Base-by-base conservation (phyloP, 352 stramenopile species). In the Phytopythium montanum region DNA sequence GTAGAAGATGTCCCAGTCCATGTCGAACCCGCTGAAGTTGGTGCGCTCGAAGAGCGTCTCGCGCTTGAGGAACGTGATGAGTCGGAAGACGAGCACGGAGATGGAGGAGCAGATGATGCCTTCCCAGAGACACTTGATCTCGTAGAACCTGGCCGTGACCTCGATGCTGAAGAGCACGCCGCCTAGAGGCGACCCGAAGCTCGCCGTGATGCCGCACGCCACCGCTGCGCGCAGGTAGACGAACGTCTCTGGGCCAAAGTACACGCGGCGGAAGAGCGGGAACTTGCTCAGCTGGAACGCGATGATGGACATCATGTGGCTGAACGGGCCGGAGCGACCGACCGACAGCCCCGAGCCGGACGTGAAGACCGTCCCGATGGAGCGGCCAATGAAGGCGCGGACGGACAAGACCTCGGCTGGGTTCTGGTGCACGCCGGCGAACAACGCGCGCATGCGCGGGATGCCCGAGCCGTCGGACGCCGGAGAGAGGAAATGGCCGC, bases 161-260 rank as follows among this genome's bases (percentile, higher is more conserved):
- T 95, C 86, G 31, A 95, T 94, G 41, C 84, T 92, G 64, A 88
- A 95, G 4, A 95, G 62, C 12, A 95, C 76, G 7, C 85, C 84
- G 8, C 85, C 85, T 0, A 95, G 64, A 3, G 85, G 85, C 0
- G 84, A 90, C 6, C 85, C 85, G 45, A 95, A 95, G 44, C 80
- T 90, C 25, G 85, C 83, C 0, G 85, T 93, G 58, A 92, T 82
- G 23, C 85, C 85, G 59, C 79, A 89, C 0, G 85, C 85, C 25
- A 92, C 78, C 21, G 80, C 85, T 76, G 80, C 78, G 14, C 82
- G 79, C 45, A 94, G 60, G 54, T 90, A 89, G 46, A 72, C 79
- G 50, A 75, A 91, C 59, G 87, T 86, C 62, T 92, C 77, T 1
- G 82, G 79, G 0, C 78, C 76, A 68, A 86, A 88, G 64, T 88